phyloP scores from a whole-genome alignment of 306 rosid genomes.

The Vigna angularis region DNA sequence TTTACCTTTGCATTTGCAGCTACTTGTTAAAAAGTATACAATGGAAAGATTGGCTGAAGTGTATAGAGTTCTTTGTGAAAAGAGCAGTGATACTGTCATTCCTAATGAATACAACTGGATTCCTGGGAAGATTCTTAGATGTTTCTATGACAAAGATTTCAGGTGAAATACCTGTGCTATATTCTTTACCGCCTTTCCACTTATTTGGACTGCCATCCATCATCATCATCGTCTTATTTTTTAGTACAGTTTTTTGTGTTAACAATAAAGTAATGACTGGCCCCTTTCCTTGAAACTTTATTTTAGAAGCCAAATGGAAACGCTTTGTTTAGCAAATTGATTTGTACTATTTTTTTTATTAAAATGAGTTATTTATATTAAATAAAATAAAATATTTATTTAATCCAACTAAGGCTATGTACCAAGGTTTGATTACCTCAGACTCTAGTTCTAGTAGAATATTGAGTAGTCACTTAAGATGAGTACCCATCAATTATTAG shows the following conservation, averaged over 20 bases:
- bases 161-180: slow-evolving; percentile 59
- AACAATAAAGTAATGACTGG: slow-evolving; percentile 20
- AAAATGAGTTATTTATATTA: background rate
- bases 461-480: background rate
- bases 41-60: slow-evolving; percentile 94
- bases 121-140: slow-evolving; percentile 92
- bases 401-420: background rate
- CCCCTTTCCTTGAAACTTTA: background rate
- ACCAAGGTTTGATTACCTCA: slow-evolving; percentile 26
- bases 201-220: background rate
- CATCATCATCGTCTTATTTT: background rate
- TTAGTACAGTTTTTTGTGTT: slow-evolving; percentile 19
- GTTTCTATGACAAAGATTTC: slow-evolving; percentile 96
- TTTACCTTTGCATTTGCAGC: slow-evolving; percentile 61
- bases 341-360: slow-evolving; percentile 5
- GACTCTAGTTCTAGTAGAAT: slow-evolving; percentile 2
- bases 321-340: slow-evolving; percentile 17
- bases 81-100: slow-evolving; percentile 55
- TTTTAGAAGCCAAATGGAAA: background rate
- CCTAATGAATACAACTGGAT: slow-evolving; percentile 79
- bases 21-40: slow-evolving; percentile 91
- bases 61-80: slow-evolving; percentile 70
- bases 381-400: slow-evolving; percentile 6
- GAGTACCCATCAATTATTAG: background rate
- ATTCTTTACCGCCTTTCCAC: background rate